phyloP scores from a whole-genome alignment of 2,329 filamentous ascomycete genomes.

The Ophiostoma pallidulum region DNA sequence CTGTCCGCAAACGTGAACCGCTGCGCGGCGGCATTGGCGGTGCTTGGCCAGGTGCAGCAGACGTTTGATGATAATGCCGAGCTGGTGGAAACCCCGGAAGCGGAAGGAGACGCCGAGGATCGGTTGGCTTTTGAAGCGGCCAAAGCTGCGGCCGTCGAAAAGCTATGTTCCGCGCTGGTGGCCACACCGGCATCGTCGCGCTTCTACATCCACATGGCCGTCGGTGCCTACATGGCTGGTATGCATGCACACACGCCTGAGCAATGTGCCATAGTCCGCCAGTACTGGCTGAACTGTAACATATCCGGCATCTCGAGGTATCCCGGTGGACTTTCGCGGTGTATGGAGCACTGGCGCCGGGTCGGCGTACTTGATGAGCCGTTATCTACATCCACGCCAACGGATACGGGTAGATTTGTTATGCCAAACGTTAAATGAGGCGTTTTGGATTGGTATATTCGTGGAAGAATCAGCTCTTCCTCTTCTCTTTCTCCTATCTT shows the following conservation, averaged over 20 bases:
- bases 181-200: slow-evolving; percentile 24
- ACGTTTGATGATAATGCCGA: slow-evolving; percentile 9
- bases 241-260: slow-evolving; percentile 24
- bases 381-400: background rate
- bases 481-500: no score
- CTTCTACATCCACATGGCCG: slow-evolving; percentile 32
- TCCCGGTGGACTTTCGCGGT: slow-evolving; percentile 12
- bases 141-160: slow-evolving; percentile 24
- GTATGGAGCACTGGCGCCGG: slow-evolving; percentile 12
- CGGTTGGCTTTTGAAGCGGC: slow-evolving; percentile 11
- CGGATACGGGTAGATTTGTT: background rate
- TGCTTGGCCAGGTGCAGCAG: slow-evolving; percentile 13
- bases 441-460: no score
- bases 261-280: slow-evolving; percentile 28
- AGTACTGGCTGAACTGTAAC: slow-evolving; percentile 31
- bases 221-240: slow-evolving; percentile 28
- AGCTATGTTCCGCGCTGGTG: slow-evolving; percentile 27
- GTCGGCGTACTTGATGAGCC: slow-evolving; percentile 3
- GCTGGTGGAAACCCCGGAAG: background rate
- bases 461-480: no score
- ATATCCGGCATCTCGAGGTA: slow-evolving; percentile 30
- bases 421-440: no score
- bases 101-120: background rate
- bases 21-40: slow-evolving; percentile 27
- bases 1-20: slow-evolving; percentile 25